Evolutionary conservation across 2,329 filamentous ascomycete species (phyloP).

Genomic region (Talaromyces sp.): DNA sequence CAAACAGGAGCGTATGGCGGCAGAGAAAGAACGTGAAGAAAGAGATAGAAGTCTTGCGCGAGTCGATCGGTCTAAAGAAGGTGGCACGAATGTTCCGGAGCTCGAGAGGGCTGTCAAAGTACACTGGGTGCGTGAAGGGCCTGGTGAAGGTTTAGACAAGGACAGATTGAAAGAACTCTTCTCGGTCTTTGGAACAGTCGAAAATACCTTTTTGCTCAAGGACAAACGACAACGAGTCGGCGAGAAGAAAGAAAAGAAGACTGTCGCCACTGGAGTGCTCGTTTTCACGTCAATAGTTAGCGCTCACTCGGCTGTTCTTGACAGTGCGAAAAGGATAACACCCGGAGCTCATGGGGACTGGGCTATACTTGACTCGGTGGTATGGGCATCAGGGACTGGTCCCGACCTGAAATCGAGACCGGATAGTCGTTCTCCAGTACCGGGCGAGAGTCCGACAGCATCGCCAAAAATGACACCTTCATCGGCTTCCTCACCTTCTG

Average conservation of each 20-base stretch:
- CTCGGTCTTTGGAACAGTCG: conserved; percentile 54
- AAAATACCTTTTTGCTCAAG: conserved; percentile 53
- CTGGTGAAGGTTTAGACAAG: conserved; percentile 46
- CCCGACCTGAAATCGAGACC: conserved; percentile 42
- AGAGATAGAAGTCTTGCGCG: conserved; percentile 30
- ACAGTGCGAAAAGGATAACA: conserved; percentile 41
- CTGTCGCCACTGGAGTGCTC: conserved; percentile 52
- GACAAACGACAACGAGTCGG: conserved; percentile 53
- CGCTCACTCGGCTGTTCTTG: conserved; percentile 54
- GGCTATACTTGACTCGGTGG: conserved; percentile 51
- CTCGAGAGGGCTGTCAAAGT: conserved; percentile 58
- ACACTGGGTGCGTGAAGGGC: conserved; percentile 51
- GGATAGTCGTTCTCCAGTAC: not conserved
- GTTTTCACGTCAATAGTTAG: conserved; percentile 57
- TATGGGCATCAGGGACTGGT: conserved; percentile 53
- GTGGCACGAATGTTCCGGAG: conserved; percentile 47
- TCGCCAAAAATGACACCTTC: not conserved
- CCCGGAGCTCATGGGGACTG: conserved; percentile 38
- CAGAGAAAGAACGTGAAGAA: conserved; percentile 41
- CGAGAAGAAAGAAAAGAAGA: conserved; percentile 50
- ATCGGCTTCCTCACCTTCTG: conserved; percentile 18
- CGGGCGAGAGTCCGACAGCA: not conserved
- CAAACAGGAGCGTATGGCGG: conserved; percentile 37
- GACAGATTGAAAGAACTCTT: conserved; percentile 49
- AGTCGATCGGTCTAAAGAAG: conserved; percentile 34